Base-by-base conservation (phyloP, 495 filamentous ascomycete genomes). In the Annulohypoxylon stygium region DNA sequence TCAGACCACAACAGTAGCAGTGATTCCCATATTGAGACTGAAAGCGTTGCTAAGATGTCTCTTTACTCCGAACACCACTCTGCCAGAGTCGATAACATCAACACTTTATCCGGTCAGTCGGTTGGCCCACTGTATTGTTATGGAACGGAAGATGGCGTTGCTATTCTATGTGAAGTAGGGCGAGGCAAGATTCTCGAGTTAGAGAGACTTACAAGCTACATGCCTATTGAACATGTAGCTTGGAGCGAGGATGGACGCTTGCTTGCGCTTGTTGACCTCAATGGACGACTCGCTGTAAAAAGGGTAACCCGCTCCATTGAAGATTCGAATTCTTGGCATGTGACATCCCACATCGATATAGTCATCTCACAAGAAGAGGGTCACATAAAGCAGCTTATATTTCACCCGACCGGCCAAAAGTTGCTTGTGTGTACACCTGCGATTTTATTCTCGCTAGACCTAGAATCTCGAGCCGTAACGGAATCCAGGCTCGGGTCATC, bases 91-190 rank as follows among this genome's bases (percentile, higher is more conserved):
- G 50, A 54, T 20, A 11, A 54, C 7, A 3, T 54, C n/a, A 54
- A 1, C 3, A 20, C 50, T 6, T 54, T 54, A 26, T 53, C 50
- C 14, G 23, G 50, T 10, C 50, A 53, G 23, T n/a, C 50, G 4
- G 50, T 53, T 12, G 50, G 50, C 2, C 50, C 50, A 20, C 12
- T 53, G 20, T 53, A 53, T n/a, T 53, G 50, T 53, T 53, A 53
- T 33, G 50, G 50, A 30, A 53, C 50, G 30, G 50, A 30, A 25
- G 23, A 53, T n/a, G 50, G 50, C 50, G 20, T 30, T n/a, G 50
- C 50, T 11, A 0, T 53, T 10, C 12, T 53, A 14, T 53, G 50
- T 9, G 50, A 53, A 53, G 8, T 7, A 33, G 50, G 50, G 7
- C 50, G 50, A 53, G 50, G 50, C 8, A 26, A 26, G 14, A 30